Evolutionary conservation across 2,329 filamentous ascomycete species (phyloP).

Genomic region (Karstenula rhodostoma): DNA sequence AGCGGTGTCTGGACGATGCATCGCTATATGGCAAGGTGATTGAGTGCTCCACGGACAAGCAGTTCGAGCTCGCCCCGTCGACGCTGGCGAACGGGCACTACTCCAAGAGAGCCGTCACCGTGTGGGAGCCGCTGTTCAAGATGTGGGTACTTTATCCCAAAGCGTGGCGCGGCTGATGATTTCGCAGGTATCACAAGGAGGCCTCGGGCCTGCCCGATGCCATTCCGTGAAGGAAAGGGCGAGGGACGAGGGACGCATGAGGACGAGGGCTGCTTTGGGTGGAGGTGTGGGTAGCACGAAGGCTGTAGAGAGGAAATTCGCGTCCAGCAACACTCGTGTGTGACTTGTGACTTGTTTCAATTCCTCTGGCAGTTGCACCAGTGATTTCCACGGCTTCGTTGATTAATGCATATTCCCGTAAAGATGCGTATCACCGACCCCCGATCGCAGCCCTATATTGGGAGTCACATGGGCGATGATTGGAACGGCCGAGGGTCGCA

Average conservation of each 20-base stretch:
- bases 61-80: slow-evolving; percentile 49
- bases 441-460: slow-evolving; percentile 1
- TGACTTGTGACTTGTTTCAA: not conserved
- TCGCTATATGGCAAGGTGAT: slow-evolving; percentile 55
- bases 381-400: not conserved
- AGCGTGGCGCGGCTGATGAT: slow-evolving; percentile 7
- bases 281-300: not conserved
- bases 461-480: slow-evolving; percentile 1
- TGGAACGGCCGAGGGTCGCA: not conserved
- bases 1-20: slow-evolving; percentile 56
- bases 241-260: not conserved
- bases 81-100: slow-evolving; percentile 52
- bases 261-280: not conserved
- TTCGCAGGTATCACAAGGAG: slow-evolving; percentile 51
- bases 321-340: not conserved
- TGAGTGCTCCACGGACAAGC: slow-evolving; percentile 56
- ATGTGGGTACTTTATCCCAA: slow-evolving; percentile 28
- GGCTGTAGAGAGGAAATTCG: not conserved
- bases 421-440: not conserved
- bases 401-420: not conserved
- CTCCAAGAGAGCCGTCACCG: slow-evolving; percentile 54
- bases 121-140: slow-evolving; percentile 61
- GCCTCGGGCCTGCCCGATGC: slow-evolving; percentile 53
- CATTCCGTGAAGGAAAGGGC: not conserved
- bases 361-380: not conserved